Percentiles rank a stretch among this genome's conserved stretches.
These are phyloP conservation scores for Lactarius indigo DNA, from an alignment of 768 basidiomycete genomes.

Conservation along the genomic window DNA sequence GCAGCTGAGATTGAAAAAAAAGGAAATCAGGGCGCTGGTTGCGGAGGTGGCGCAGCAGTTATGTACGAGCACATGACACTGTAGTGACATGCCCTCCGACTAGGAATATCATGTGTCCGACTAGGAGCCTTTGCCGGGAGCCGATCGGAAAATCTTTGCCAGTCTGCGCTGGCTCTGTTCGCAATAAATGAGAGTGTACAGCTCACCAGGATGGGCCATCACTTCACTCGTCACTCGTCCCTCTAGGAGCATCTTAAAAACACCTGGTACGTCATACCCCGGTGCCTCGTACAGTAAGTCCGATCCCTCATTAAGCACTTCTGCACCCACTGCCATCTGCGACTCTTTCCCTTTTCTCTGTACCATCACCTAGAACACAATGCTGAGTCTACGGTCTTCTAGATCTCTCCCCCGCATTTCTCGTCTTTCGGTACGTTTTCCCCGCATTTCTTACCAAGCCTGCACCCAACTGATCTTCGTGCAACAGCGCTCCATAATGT, in stretches of 20 bases:
- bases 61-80: conserved; percentile 26
- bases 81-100: background rate
- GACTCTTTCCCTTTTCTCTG: background rate
- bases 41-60: conserved; percentile 55
- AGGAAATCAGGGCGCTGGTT: conserved; percentile 61
- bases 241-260: background rate
- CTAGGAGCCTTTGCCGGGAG: background rate
- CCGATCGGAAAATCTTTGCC: background rate
- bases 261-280: background rate
- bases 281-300: background rate
- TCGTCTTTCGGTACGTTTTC: conserved; percentile 14
- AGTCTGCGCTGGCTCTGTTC: background rate
- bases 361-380: conserved; percentile 5
- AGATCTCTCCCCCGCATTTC: background rate
- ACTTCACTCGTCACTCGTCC: background rate
- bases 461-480: background rate
- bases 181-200: background rate
- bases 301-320: background rate
- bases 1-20: conserved; percentile 55
- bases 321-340: background rate
- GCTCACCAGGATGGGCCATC: background rate
- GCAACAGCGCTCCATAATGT: conserved; percentile 1
- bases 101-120: conserved; percentile 4
- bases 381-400: conserved; percentile 4
- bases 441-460: background rate